A percentile compares a stretch with the other conserved stretches of the same genome.
Conservation (phyloP, 306 rosid genomes). For the Morella rubra region DNA sequence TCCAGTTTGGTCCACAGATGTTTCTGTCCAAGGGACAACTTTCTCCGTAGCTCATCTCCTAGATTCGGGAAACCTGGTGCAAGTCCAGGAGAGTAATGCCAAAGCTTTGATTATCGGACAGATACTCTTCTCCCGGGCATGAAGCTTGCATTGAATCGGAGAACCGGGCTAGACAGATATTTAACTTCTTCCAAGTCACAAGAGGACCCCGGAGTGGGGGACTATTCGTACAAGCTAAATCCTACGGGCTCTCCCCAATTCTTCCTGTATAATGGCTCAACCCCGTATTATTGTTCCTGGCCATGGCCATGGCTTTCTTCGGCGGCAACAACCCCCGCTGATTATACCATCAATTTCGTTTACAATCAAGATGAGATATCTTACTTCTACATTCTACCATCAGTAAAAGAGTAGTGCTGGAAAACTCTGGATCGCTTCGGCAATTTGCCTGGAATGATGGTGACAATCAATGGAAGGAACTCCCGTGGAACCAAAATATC, state of each 20-base stretch:
- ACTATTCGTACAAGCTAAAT: background rate
- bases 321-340: background rate
- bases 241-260: background rate
- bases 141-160: too few species aligned
- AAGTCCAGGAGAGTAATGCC: conserved; percentile 30
- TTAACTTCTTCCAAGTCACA: too few species aligned
- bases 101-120: conserved; percentile 52
- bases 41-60: background rate
- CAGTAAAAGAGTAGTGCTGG: background rate
- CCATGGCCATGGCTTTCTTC: background rate
- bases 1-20: background rate
- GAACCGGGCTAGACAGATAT: too few species aligned
- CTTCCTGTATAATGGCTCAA: background rate
- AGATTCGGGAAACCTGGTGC: background rate
- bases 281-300: background rate
- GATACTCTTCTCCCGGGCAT: conserved; percentile 5
- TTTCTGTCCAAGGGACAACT: background rate
- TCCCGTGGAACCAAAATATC: background rate
- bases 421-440: background rate
- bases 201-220: background rate
- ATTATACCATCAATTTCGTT: background rate
- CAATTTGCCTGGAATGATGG: background rate
- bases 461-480: background rate
- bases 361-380: background rate
- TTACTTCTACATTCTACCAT: background rate